These are phyloP conservation scores for Solanum corneliomulleri DNA, from an alignment of 257 asterid species.

Conservation along the genomic window DNA sequence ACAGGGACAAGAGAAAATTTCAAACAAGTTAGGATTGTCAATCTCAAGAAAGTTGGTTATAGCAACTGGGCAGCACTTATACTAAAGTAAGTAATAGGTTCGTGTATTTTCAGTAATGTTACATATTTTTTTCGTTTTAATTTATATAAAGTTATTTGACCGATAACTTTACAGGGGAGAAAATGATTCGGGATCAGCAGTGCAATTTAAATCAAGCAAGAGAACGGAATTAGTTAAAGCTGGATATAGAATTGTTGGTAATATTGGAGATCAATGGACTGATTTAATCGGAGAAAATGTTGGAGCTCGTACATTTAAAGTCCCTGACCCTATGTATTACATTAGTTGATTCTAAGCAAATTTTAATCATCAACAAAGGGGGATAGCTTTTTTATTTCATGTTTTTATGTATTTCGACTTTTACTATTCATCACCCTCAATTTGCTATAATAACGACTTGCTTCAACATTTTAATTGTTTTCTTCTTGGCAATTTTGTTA, in stretches of 20 bases:
- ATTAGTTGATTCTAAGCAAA: background rate
- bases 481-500: background rate
- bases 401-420: background rate
- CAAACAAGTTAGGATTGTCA: conserved; percentile 1
- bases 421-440: background rate
- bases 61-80: conserved; percentile 5
- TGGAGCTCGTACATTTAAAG: conserved; percentile 24
- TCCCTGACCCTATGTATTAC: conserved; percentile 28
- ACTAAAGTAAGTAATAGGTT: conserved; percentile 4
- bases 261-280: conserved; percentile 28
- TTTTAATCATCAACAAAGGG: background rate
- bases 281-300: conserved; percentile 14
- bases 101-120: background rate
- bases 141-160: background rate
- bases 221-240: conserved; percentile 9
- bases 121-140: too few relatives aligned
- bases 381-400: too few relatives aligned
- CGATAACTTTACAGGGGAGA: conserved; percentile 8
- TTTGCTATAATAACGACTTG: background rate
- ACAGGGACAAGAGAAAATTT: conserved; percentile 18
- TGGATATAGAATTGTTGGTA: conserved; percentile 27
- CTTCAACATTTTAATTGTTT: background rate
- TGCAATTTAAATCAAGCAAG: conserved; percentile 14
- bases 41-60: conserved; percentile 28
- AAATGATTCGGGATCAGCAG: background rate